Base-by-base conservation (phyloP, 176 grass and related monocot genomes). In the Avena atlantica region DNA sequence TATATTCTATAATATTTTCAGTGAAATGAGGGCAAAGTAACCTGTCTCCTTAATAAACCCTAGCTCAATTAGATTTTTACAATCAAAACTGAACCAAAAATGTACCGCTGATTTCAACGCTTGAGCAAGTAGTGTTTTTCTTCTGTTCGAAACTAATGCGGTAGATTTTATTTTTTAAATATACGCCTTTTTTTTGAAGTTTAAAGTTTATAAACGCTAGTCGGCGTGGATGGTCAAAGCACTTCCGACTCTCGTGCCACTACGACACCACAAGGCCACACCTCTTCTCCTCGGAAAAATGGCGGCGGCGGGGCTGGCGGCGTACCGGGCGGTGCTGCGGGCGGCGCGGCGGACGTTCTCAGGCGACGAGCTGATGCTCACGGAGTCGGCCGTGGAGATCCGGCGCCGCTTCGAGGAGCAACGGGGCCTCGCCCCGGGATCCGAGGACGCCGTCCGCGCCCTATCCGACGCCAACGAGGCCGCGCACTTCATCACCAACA, bases 351-450 rank as follows among this genome's bases (percentile, higher is more conserved):
- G 91, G 89, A 88, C 97, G n/a, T 98, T 98, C 71, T 78, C 89
- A 21, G 97, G 97, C 3, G 97, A 98, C 82, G 70, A 66, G 34
- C 75, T 94, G 87, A 98, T 98, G 94, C 89, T 94, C 40, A 13
- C 80, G 63, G 97, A 94, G 80, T 98, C 94, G 16, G 88, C 91
- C 73, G 70, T 76, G n/a, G 97, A 98, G 94, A 98, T 98, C 87
- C 94, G 94, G 50, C 90, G 90, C 80, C 89, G 86, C 53, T 98
- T 98, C 76, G 97, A 96, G 83, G 97, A 96, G 37, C 83, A 94
- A 53, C 90, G 90, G 2, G 40, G 42, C 61, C 85, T 92, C 31
- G 68, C 88, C 74, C 66, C 90, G 79, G 94, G 88, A n/a, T 82
- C 95, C 29, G 97, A 94, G 70, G 91, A 96, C 45, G 92, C 93